phyloP scores from a whole-genome alignment of 805 yeast genomes.

The Lipomyces sp. region DNA sequence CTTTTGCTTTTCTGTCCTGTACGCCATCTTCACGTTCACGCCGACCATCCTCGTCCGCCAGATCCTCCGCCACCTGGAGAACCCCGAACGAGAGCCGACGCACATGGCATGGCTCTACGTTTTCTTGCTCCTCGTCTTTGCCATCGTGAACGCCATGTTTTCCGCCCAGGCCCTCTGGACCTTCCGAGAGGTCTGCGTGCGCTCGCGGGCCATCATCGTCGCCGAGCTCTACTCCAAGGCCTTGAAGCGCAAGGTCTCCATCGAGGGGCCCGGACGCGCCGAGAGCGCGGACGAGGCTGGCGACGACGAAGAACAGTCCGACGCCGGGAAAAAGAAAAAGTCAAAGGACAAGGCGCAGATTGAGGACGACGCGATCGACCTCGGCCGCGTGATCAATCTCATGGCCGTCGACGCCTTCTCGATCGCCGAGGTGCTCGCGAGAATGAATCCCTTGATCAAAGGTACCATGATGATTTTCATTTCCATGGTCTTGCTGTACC shows the following conservation, averaged over 20 bases:
- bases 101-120: conserved; percentile 89
- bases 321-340: conserved; percentile 10
- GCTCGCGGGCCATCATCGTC: conserved; percentile 83
- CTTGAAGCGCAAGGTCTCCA: conserved; percentile 59
- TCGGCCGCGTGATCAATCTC: conserved; percentile 90
- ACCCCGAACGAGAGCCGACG: conserved; percentile 57
- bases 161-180: conserved; percentile 79
- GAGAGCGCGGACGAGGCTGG: conserved; percentile 16
- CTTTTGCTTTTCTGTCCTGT: conserved; percentile 16
- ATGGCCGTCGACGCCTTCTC: conserved; percentile 95
- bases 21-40: conserved; percentile 52
- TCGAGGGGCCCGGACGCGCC: conserved; percentile 13
- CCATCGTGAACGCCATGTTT: conserved; percentile 56
- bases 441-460: conserved; percentile 76
- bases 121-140: conserved; percentile 60
- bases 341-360: conserved; percentile 35
- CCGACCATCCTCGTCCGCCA: conserved; percentile 78
- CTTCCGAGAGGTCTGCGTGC: conserved; percentile 88
- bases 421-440: conserved; percentile 89
- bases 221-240: conserved; percentile 94
- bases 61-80: conserved; percentile 78
- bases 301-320: conserved; percentile 19
- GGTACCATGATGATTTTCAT: conserved; percentile 68
- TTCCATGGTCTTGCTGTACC: conserved; percentile 66
- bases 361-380: conserved; percentile 45